Evolutionary conservation across 805 yeast genomes (phyloP).

Genomic region (Saccharomycopsis fibuligera): DNA sequence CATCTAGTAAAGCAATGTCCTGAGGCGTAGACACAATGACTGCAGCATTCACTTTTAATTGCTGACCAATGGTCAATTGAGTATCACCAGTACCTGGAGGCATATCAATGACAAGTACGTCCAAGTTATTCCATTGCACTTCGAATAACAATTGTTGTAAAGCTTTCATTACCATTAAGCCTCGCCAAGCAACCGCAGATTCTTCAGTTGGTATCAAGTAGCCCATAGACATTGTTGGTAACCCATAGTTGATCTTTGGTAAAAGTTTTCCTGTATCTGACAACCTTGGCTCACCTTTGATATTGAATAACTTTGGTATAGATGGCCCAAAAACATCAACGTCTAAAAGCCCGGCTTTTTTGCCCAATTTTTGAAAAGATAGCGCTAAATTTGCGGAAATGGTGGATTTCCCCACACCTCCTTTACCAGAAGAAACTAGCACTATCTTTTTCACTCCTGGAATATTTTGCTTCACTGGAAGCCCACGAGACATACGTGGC

Average conservation of each 20-base stretch:
- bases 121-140: constrained; percentile 67
- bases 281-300: constrained; percentile 63
- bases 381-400: constrained; percentile 60
- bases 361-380: constrained; percentile 46
- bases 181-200: constrained; percentile 79
- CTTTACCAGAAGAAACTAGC: constrained; percentile 76
- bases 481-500: neutral
- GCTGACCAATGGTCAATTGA: constrained; percentile 77
- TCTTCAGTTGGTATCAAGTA: constrained; percentile 59
- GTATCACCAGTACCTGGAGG: constrained; percentile 93
- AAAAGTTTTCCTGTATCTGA: constrained; percentile 45
- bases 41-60: constrained; percentile 70
- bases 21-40: constrained; percentile 82
- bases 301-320: constrained; percentile 62
- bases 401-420: constrained; percentile 98
- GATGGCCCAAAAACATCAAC: constrained; percentile 86
- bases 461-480: constrained; percentile 50
- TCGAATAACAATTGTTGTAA: constrained; percentile 78
- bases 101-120: constrained; percentile 70
- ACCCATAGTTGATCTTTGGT: constrained; percentile 68
- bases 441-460: constrained; percentile 57
- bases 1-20: constrained; percentile 77
- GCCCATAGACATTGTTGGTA: constrained; percentile 88
- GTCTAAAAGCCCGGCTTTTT: constrained; percentile 64
- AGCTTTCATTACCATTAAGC: constrained; percentile 82